These are phyloP conservation scores for Quillaja saponaria DNA, from an alignment of 306 rosid genomes.

Conservation along the genomic window DNA sequence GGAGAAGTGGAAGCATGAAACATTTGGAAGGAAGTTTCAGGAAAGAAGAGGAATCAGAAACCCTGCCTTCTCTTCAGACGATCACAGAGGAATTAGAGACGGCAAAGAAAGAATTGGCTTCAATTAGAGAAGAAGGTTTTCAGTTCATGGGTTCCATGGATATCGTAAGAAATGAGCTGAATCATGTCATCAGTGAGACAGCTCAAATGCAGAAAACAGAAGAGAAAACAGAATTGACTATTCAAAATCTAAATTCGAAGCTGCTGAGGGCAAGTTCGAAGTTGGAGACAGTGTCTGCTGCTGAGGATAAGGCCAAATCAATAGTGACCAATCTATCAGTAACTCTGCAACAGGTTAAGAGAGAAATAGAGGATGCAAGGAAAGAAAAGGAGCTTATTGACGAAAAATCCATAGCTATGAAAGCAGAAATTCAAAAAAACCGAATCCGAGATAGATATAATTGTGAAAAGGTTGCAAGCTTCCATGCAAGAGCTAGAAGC, in stretches of 20 bases:
- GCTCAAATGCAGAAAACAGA: constrained; percentile 51
- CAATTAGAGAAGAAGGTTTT: constrained; percentile 64
- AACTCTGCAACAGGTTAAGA: constrained; percentile 59
- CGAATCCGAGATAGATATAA: constrained; percentile 56
- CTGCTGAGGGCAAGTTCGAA: constrained; percentile 72
- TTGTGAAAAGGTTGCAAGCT: constrained; percentile 62
- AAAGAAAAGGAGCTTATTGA: constrained; percentile 49
- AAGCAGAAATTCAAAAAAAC: constrained; percentile 48
- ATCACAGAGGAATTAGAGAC: constrained; percentile 56
- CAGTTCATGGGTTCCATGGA: constrained; percentile 88
- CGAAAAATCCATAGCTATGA: constrained; percentile 47
- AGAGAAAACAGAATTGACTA: constrained; percentile 40
- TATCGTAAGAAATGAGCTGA: constrained; percentile 75
- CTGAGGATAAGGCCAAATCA: constrained; percentile 65
- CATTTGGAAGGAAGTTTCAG: constrained; percentile 30
- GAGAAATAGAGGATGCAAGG: constrained; percentile 53
- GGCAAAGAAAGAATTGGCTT: constrained; percentile 65
- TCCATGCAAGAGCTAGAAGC: constrained; percentile 69
- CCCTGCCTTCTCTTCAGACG: constrained; percentile 36
- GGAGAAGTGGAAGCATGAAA: constrained; percentile 40
- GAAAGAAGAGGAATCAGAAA: constrained; percentile 41
- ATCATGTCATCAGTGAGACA: constrained; percentile 51
- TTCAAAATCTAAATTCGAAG: constrained; percentile 65
- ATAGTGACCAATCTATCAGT: constrained; percentile 51
- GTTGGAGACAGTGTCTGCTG: constrained; percentile 64